Base-by-base conservation (phyloP, 768 basidiomycete genomes). In the Hortiboletus flavorubellus region DNA sequence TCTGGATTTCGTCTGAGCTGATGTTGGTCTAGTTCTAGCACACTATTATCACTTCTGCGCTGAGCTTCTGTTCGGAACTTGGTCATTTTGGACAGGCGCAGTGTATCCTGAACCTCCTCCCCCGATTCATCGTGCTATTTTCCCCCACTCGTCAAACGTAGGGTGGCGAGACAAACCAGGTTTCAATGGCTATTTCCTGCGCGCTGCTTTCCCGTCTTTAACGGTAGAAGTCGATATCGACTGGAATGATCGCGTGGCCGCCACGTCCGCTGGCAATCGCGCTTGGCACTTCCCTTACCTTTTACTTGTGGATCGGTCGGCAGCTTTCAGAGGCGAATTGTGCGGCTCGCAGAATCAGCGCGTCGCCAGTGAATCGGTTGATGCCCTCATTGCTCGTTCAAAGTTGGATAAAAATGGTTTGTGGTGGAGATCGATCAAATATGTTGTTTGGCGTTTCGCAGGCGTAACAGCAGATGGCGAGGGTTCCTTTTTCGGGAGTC, bases 21-120 rank as follows among this genome's bases (percentile, higher is more conserved):
- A 59, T 33, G 9, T n/a, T 35, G 3, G 6, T 29, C 23, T 35
- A 75, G 73, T 93, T 77, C 78, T 93, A n/a, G 74, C 77, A 44
- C 92, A 93, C 67, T 93, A 92, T 69, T 93, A 93, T 70, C 92
- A 93, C 71, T 86, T 91, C 55, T 87, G 87, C 33, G 92, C 87
- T 0, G 92, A 94, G 66, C 81, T 91, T 45, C 73, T 91, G 53
- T 74, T 93, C 33, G 91, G 91, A 33, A 72, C 80, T 4, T 90
- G 89, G 79, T 80, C 88, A 2, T 80, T 90, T 62, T 90, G 86
- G 86, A 75, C 77, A 43, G 85, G 85, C 35, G 78, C 85, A 7
- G 56, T 59, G 16, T 62, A 66, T 53, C 53, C 68, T 41, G 56
- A 54, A n/a, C 55, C 60, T 41, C 78, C 83, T 15, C 85, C 87